These are phyloP conservation scores for Dalbergia cochinchinensis DNA, from an alignment of 306 rosid species.

Conservation along the genomic window DNA sequence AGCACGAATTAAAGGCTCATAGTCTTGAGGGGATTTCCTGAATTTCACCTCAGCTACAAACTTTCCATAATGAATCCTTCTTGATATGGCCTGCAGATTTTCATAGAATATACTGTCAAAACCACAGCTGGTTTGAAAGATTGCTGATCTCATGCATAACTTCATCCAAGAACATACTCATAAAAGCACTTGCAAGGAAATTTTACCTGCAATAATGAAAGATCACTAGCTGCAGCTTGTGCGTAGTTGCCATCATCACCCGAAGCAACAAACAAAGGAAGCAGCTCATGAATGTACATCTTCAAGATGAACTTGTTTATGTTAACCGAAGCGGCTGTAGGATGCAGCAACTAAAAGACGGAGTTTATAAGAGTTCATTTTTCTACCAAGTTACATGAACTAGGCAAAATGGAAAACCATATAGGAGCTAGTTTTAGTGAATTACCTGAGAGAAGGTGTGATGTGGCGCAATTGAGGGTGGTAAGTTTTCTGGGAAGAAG, in stretches of 20 bases:
- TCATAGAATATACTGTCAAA: conserved; percentile 19
- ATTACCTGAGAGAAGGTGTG: conserved; percentile 64
- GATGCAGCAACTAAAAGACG: conserved; percentile 67
- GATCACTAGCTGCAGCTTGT: conserved; percentile 86
- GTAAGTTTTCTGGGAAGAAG: conserved; percentile 68
- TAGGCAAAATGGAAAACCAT: conserved; percentile 6
- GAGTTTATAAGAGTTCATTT: conserved; percentile 22
- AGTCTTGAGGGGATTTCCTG: conserved; percentile 76
- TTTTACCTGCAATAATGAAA: conserved; percentile 82
- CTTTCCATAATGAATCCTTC: conserved; percentile 90
- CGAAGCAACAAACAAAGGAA: conserved; percentile 64
- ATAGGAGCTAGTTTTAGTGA: neutral
- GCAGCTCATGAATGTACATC: conserved; percentile 66
- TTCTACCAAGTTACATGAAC: neutral
- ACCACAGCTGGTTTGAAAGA: conserved; percentile 13
- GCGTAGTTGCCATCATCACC: conserved; percentile 95
- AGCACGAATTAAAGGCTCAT: conserved; percentile 78
- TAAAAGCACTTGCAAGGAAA: neutral
- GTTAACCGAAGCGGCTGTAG: conserved; percentile 70
- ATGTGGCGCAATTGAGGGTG: conserved; percentile 63
- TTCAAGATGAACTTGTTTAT: conserved; percentile 79
- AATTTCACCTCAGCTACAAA: conserved; percentile 95
- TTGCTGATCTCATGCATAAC: neutral
- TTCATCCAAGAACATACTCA: conserved; percentile 1
- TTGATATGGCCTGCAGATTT: conserved; percentile 78